Conservation (phyloP, 345 rosid species). For the Brassica juncea region DNA sequence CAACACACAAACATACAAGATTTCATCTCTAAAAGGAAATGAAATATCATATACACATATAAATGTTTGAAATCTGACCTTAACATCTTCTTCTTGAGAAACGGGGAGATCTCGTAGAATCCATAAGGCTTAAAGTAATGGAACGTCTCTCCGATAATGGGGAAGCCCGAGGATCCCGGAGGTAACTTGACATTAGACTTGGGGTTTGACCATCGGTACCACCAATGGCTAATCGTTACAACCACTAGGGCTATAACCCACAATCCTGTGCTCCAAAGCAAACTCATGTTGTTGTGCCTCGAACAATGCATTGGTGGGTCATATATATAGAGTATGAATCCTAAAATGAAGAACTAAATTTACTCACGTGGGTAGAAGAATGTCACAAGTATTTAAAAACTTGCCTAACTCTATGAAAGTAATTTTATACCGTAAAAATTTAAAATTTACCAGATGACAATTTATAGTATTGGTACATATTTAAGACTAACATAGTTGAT, state of each 20-base stretch:
- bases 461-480: too few relatives aligned
- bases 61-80: background rate
- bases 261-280: background rate
- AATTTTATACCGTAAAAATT: too few relatives aligned
- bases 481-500: too few relatives aligned
- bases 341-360: too few relatives aligned
- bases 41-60: background rate
- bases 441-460: too few relatives aligned
- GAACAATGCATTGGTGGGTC: too few relatives aligned
- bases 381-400: too few relatives aligned
- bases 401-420: too few relatives aligned
- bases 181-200: conserved; percentile 37
- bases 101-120: conserved; percentile 30
- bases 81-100: conserved; percentile 23
- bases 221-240: conserved; percentile 26
- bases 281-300: background rate
- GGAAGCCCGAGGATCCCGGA: conserved; percentile 39
- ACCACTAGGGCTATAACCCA: background rate
- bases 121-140: conserved; percentile 19
- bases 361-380: too few relatives aligned
- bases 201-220: conserved; percentile 35
- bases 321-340: too few relatives aligned
- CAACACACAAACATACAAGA: background rate
- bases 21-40: background rate
- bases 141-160: conserved; percentile 35